Conservation (phyloP, 768 basidiomycete species). For the Phanerochaete sordida region DNA sequence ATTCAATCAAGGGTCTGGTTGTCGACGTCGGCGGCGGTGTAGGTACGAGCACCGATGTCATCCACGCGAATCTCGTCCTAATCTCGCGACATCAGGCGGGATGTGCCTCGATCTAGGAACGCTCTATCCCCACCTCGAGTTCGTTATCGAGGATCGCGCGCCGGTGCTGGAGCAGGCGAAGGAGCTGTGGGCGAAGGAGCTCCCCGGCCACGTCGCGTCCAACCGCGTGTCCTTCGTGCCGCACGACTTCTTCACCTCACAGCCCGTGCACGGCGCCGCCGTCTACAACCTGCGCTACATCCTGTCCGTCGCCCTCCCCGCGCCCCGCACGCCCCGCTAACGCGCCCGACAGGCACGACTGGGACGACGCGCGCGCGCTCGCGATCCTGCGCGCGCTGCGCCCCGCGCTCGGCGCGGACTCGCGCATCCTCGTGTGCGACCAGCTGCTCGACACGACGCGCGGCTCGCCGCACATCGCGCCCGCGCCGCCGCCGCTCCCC, state of each 20-base stretch:
- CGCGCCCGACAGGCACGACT: constrained; percentile 8
- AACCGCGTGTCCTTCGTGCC: constrained; percentile 2
- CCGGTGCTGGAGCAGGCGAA: constrained; percentile 11
- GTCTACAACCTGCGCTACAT: constrained; percentile 13
- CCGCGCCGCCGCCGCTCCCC: constrained; percentile 9
- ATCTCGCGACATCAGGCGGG: constrained; percentile 2
- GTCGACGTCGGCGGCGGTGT: constrained; percentile 16
- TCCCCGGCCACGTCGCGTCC: not conserved
- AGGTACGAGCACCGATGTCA: constrained; percentile 1
- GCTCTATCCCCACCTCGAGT: constrained; percentile 13
- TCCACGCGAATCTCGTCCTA: not conserved
- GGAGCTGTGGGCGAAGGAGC: constrained; percentile 7
- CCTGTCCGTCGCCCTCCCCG: not conserved
- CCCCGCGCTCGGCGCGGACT: constrained; percentile 1
- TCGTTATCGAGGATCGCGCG: constrained; percentile 19
- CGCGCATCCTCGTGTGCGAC: constrained; percentile 11
- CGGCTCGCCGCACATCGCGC: not conserved
- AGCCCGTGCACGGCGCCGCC: constrained; percentile 12
- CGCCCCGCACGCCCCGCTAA: too few species aligned
- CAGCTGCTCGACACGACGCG: constrained; percentile 2
- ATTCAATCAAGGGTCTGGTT: constrained; percentile 1
- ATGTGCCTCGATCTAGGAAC: constrained; percentile 14
- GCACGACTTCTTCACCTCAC: constrained; percentile 16
- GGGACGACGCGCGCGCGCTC: constrained; percentile 9
- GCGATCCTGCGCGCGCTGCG: constrained; percentile 5